Percentiles rank a stretch among this genome's conserved stretches.
Evolutionary conservation across 352 stramenopile species (phyloP).

Genomic region (Phytophthora vignae): DNA sequence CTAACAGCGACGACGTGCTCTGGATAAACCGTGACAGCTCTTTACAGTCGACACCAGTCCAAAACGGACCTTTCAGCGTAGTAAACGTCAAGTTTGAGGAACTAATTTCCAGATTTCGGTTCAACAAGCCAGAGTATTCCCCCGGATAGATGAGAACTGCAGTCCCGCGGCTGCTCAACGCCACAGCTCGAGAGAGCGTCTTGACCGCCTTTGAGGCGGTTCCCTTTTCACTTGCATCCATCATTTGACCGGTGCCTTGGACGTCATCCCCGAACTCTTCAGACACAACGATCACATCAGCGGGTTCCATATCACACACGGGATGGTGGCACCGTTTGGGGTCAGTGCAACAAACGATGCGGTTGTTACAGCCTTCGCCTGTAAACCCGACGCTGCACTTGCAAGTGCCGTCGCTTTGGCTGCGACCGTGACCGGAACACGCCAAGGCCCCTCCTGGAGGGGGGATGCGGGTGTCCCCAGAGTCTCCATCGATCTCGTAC

Average conservation of each 20-base stretch:
- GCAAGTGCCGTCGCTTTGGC: conserved; percentile 45
- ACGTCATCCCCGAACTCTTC: conserved; percentile 61
- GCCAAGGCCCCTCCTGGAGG: conserved; percentile 29
- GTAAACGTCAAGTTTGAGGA: conserved; percentile 39
- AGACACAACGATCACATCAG: conserved; percentile 61
- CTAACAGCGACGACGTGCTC: conserved; percentile 18
- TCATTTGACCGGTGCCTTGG: conserved; percentile 59
- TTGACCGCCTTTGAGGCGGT: conserved; percentile 61
- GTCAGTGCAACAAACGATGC: conserved; percentile 66
- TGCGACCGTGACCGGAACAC: conserved; percentile 53
- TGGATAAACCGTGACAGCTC: conserved; percentile 20
- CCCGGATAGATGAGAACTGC: conserved; percentile 71
- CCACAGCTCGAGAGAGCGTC: conserved; percentile 50
- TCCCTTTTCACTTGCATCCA: conserved; percentile 60
- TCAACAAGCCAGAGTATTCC: conserved; percentile 44
- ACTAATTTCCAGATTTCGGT: conserved; percentile 42
- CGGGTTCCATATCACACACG: conserved; percentile 46
- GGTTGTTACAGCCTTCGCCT: conserved; percentile 71
- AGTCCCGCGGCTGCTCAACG: conserved; percentile 37
- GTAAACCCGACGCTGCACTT: conserved; percentile 76
- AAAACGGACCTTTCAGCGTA: conserved; percentile 57
- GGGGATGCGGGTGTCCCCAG: conserved; percentile 33
- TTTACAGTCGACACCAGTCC: conserved; percentile 59
- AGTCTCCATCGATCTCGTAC: conserved; percentile 48
- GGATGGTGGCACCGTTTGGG: conserved; percentile 41